phyloP scores from a whole-genome alignment of 306 rosid species.

The Sophora flavescens region DNA sequence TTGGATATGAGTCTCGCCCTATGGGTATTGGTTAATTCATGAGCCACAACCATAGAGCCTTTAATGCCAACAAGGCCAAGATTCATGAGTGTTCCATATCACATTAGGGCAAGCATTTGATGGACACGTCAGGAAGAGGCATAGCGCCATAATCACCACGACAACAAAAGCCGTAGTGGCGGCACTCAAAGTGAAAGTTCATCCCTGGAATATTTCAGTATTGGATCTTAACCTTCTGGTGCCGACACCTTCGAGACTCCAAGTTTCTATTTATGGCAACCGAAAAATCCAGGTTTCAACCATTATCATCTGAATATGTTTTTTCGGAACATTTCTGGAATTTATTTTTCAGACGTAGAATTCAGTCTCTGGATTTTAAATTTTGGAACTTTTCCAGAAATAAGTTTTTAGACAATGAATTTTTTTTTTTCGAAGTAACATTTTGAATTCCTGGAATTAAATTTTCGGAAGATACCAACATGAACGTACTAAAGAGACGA shows the following conservation, averaged over 20 bases:
- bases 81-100: slow-evolving; percentile 90
- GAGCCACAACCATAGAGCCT: neutral
- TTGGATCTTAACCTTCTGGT: slow-evolving; percentile 92
- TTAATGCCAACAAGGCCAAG: slow-evolving; percentile 48
- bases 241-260: slow-evolving; percentile 67
- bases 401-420: too few species aligned
- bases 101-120: slow-evolving; percentile 92
- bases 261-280: slow-evolving; percentile 68
- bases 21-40: too few species aligned
- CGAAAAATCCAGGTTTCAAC: slow-evolving; percentile 42
- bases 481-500: too few species aligned
- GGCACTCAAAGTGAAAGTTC: neutral
- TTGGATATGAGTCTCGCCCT: too few species aligned
- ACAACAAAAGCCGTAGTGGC: neutral
- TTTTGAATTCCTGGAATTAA: too few species aligned
- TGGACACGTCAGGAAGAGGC: slow-evolving; percentile 94
- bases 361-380: too few species aligned
- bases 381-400: too few species aligned
- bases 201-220: slow-evolving; percentile 53
- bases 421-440: too few species aligned
- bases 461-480: too few species aligned
- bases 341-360: too few species aligned
- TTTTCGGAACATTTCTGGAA: too few species aligned
- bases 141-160: slow-evolving; percentile 50
- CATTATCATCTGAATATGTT: too few species aligned